phyloP scores from a whole-genome alignment of 169 alveolate genomes.

The Cryptosporidium felis region DNA sequence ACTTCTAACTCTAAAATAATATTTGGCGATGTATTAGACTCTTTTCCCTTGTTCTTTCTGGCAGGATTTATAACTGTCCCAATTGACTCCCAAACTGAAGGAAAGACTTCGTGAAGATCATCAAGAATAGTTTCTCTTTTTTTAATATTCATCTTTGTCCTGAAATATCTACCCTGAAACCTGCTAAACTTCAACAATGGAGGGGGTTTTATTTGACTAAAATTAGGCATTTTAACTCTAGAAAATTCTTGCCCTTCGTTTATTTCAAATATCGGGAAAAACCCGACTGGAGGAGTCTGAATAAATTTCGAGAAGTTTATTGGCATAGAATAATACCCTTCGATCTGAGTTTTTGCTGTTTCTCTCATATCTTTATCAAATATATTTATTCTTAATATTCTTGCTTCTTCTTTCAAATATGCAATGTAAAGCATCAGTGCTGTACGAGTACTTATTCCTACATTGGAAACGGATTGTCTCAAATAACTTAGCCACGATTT shows the following conservation, averaged over 20 bases:
- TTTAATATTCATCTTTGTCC: neutral
- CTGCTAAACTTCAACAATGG: constrained; percentile 35
- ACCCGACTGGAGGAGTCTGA: constrained; percentile 6
- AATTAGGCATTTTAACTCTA: neutral
- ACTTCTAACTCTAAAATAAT: constrained; percentile 36
- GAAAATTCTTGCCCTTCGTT: neutral
- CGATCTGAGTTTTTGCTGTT: neutral
- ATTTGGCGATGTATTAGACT: no score
- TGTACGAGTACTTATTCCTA: neutral
- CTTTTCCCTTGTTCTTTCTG: neutral
- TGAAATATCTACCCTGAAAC: constrained; percentile 46
- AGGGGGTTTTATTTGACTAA: neutral
- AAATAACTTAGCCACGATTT: constrained; percentile 10
- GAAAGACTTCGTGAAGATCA: neutral
- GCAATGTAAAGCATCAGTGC: neutral
- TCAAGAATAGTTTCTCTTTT: neutral
- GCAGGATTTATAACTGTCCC: constrained; percentile 10
- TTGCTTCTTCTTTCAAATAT: constrained; percentile 26
- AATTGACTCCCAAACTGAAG: constrained; percentile 46
- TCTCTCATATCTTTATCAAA: neutral
- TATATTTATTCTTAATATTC: neutral
- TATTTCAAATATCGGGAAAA: constrained; percentile 39
- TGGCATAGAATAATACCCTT: constrained; percentile 8
- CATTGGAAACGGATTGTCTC: neutral
- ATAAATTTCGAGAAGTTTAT: neutral